phyloP scores from a whole-genome alignment of 2,329 filamentous ascomycete species.

The Cercospora citrullina region DNA sequence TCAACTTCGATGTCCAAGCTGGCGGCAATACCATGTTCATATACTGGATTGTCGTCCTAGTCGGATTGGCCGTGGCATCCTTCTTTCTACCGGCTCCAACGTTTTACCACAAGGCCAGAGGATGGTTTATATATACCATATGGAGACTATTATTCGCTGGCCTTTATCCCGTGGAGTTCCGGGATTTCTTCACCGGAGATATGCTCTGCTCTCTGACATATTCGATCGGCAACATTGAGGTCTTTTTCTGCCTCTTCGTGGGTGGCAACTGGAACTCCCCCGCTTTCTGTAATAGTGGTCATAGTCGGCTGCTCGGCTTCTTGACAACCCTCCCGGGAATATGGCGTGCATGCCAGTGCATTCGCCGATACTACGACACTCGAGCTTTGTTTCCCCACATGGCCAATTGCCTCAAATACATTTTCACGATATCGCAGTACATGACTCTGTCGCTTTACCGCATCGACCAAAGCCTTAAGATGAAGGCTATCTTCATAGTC shows the following conservation, averaged over 20 bases:
- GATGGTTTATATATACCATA: slow-evolving; percentile 86
- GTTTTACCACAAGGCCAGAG: slow-evolving; percentile 73
- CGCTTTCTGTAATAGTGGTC: slow-evolving; percentile 75
- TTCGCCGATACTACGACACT: slow-evolving; percentile 86
- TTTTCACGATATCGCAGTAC: slow-evolving; percentile 77
- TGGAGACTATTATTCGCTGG: slow-evolving; percentile 84
- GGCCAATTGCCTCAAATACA: slow-evolving; percentile 89
- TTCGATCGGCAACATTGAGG: slow-evolving; percentile 79
- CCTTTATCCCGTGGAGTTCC: slow-evolving; percentile 89
- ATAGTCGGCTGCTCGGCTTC: slow-evolving; percentile 83
- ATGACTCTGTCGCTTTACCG: slow-evolving; percentile 80
- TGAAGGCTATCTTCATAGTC: slow-evolving; percentile 71
- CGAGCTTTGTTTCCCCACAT: slow-evolving; percentile 85
- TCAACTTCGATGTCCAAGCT: slow-evolving; percentile 73
- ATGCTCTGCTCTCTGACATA: slow-evolving; percentile 98
- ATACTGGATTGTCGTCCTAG: slow-evolving; percentile 82
- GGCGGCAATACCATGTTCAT: slow-evolving; percentile 69
- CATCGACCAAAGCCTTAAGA: slow-evolving; percentile 59
- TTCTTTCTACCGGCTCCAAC: slow-evolving; percentile 72
- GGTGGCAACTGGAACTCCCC: slow-evolving; percentile 69
- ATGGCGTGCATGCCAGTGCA: slow-evolving; percentile 86
- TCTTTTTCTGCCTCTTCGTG: slow-evolving; percentile 95
- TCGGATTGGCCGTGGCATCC: slow-evolving; percentile 66
- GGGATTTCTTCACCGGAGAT: slow-evolving; percentile 95
- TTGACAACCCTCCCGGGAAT: slow-evolving; percentile 79